A percentile compares a stretch with the other conserved stretches of the same genome.
Evolutionary conservation across 228 moss, liverwort and hornwort species (phyloP).

Genomic region (Sphagnum magellanicum): DNA sequence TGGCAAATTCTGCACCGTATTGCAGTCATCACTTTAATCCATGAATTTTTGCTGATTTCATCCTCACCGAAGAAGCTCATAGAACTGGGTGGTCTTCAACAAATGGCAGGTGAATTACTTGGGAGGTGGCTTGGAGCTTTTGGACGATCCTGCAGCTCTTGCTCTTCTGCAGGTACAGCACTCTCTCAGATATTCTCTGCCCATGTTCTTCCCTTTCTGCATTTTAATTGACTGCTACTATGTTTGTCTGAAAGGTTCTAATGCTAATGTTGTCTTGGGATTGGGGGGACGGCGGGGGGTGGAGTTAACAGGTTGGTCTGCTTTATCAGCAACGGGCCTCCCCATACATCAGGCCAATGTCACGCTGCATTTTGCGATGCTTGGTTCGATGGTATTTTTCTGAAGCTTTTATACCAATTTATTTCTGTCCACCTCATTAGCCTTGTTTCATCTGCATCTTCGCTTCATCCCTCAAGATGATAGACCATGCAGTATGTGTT

Average conservation of each 20-base stretch:
- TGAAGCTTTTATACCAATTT: background rate
- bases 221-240: background rate
- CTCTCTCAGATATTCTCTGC: background rate
- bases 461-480: background rate
- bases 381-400: conserved; percentile 62
- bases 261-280: background rate
- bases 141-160: conserved; percentile 79
- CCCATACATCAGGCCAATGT: conserved; percentile 65
- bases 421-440: background rate
- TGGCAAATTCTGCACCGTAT: too few relatives aligned
- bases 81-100: background rate
- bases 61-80: too few relatives aligned
- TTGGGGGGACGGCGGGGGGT: background rate
- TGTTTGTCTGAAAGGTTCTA: background rate
- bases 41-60: too few relatives aligned
- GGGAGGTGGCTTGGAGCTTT: conserved; percentile 63
- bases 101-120: conserved; percentile 64
- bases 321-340: conserved; percentile 83
- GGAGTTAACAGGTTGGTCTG: conserved; percentile 59
- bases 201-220: background rate
- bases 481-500: too few relatives aligned
- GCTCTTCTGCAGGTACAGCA: conserved; percentile 60
- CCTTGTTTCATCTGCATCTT: conserved; percentile 1
- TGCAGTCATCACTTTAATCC: too few relatives aligned
- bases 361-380: conserved; percentile 65